These are phyloP conservation scores for Boletellus ananas DNA, from an alignment of 768 basidiomycete genomes.

Conservation along the genomic window DNA sequence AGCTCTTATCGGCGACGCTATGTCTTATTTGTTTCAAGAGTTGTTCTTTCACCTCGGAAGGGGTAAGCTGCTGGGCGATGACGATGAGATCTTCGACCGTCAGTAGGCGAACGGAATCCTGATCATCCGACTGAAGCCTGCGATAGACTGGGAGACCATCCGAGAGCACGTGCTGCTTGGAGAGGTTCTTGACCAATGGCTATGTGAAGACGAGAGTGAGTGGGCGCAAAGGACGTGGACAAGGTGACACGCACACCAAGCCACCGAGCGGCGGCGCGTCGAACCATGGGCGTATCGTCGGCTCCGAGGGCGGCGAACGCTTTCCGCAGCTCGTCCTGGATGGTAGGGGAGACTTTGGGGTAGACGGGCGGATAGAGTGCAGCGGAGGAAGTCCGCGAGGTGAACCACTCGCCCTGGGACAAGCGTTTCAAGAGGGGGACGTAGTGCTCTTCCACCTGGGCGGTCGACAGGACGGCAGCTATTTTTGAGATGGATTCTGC, in stretches of 20 bases:
- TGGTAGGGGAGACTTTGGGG: conserved; percentile 61
- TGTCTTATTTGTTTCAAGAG: conserved; percentile 83
- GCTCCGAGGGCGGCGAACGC: conserved; percentile 76
- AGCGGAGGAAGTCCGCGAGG: conserved; percentile 92
- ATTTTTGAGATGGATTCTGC: conserved; percentile 94
- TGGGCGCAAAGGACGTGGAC: background rate
- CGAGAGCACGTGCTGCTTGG: conserved; percentile 74
- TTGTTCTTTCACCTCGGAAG: conserved; percentile 89
- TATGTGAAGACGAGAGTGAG: conserved; percentile 31
- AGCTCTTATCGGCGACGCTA: conserved; percentile 92
- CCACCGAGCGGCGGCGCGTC: conserved; percentile 93
- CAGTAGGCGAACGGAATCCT: conserved; percentile 93
- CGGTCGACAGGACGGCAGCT: conserved; percentile 66
- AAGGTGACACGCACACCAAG: conserved; percentile 70
- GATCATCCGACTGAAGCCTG: conserved; percentile 91
- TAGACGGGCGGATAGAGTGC: conserved; percentile 92
- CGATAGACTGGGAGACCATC: conserved; percentile 93
- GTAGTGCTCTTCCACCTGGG: conserved; percentile 85
- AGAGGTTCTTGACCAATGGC: conserved; percentile 77
- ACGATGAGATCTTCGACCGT: conserved; percentile 96
- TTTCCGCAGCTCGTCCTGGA: conserved; percentile 87
- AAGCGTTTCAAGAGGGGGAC: conserved; percentile 88
- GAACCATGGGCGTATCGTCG: conserved; percentile 99
- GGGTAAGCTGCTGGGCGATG: conserved; percentile 79
- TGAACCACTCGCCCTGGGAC: conserved; percentile 97